Evolutionary conservation across 2,329 filamentous ascomycete species (phyloP), one percentile per base, ranked within the genome.

Genomic region (Aspergillus candidus): DNA sequence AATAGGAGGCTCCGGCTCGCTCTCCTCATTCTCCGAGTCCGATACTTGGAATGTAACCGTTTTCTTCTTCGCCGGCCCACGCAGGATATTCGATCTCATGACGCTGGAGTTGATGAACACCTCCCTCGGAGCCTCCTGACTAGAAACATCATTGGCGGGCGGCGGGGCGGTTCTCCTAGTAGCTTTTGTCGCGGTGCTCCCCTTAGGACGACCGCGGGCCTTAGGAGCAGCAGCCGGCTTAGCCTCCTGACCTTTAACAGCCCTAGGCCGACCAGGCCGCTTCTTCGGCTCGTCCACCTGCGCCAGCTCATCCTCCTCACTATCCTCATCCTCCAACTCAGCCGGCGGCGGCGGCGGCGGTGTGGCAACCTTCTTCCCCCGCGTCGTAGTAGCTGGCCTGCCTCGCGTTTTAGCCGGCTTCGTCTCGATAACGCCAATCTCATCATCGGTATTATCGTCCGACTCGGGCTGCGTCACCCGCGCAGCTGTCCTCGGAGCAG

Each of bases 41-140:
- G 61, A 57, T 1, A 60, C 68, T 43, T 71, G 60, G 49, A 74
- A 74, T 3, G 71, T 73, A 17, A 75, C 72, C 34, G 65, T 73
- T 57, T 72, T 73, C 53, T 65, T 67, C 40, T 66, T 61, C 1
- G 60, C 58, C 8, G 60, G 57, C 6, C 61, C 61, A 17, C 56
- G 59, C 22, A 59, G 40, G 32, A 59, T 43, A 38, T 60, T 66
- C 33, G 63, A 60, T 10, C 59, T 53, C 49, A 59, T 56, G 1
- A 48, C 46, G 11, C 56, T 53, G 3, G 62, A 65, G 29, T 56
- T 54, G 30, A 63, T 57, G 13, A 52, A 45, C 3, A 64, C 52
- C 6, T 57, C 52, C 34, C 47, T 61, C 2, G 56, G 51, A 13
- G 40, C 46, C 18, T 42, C 38, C n/a, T 41, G 46, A 7, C 47